Evolutionary conservation across 192 early-diverging fungal species (phyloP), one percentile per base, ranked within the genome.

Genomic region (Backusella macrospora): DNA sequence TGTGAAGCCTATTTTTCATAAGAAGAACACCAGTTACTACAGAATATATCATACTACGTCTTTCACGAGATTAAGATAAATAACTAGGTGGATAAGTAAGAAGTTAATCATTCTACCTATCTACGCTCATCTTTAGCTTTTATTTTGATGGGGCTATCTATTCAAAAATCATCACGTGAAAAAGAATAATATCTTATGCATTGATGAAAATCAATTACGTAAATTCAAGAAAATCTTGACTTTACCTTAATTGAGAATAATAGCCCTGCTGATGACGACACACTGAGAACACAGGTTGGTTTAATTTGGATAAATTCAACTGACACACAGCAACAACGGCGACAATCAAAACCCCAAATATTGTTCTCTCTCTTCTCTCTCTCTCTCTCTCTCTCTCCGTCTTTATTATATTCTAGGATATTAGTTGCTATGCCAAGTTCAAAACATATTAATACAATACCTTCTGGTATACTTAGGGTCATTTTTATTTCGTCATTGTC

Each of bases 171-270:
- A 18, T 59, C 52, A 59, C 52, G 52, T 59, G 52, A 59, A 59
- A 23, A 59, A 52, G 21, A 46, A 14, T 59, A 23, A 13, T 23
- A 26, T 59, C 52, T 59, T 59, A 18, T 59, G 52, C 52, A 59
- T 59, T 59, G 52, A 52, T 52, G 49, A 59, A 59, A 23, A 59
- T 59, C 52, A 59, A 59, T 59, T 59, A 59, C 52, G 52, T 59
- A 26, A 21, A 49, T 49, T 12, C 12, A 16, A 49, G 52, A 29
- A 59, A 26, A 23, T 59, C 52, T 59, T 26, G 26, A 23, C 52
- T 49, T 18, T 49, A n/a, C 18, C 21, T 59, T 21, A 59, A 4
- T 21, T 59, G 23, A 59, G 29, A 34, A 34, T 34, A 34, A 34
- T 34, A 34, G 29, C 29, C 29, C 29, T 26, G 26, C 23, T 59